These are phyloP conservation scores for Benincasa hispida DNA, from an alignment of 306 rosid genomes.

Conservation along the genomic window DNA sequence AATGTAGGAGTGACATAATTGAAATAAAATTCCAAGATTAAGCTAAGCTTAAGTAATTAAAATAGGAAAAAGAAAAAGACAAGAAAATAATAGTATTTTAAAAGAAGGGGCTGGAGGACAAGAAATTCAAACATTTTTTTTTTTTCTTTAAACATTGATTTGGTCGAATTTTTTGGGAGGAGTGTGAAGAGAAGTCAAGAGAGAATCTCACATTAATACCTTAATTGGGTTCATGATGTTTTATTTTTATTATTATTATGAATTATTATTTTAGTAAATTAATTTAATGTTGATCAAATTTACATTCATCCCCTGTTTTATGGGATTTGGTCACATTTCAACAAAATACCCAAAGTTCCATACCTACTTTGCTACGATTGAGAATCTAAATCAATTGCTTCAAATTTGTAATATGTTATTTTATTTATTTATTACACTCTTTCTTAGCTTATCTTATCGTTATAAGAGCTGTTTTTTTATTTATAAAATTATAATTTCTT, in stretches of 20 bases:
- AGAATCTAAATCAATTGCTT: background rate
- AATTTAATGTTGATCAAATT: background rate
- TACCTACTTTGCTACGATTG: background rate
- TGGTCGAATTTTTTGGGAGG: background rate
- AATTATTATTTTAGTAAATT: background rate
- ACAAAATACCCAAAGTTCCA: background rate
- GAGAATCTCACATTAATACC: conserved; percentile 9
- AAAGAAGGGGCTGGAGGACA: background rate
- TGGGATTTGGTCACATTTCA: conserved; percentile 4
- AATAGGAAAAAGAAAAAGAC: background rate
- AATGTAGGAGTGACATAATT: too few species aligned
- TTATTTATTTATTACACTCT: background rate
- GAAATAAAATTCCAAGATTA: too few species aligned
- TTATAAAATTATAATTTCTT: too few species aligned
- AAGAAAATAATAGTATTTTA: background rate
- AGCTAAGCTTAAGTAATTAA: background rate
- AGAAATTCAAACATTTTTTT: background rate
- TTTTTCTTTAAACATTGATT: background rate
- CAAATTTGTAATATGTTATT: background rate
- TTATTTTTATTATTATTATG: too few species aligned
- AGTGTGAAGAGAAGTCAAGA: background rate
- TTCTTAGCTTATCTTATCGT: background rate
- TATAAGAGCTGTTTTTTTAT: background rate
- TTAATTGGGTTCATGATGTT: background rate
- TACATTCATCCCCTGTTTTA: conserved; percentile 1